phyloP scores from a whole-genome alignment of 306 rosid genomes.

The Sophora flavescens region DNA sequence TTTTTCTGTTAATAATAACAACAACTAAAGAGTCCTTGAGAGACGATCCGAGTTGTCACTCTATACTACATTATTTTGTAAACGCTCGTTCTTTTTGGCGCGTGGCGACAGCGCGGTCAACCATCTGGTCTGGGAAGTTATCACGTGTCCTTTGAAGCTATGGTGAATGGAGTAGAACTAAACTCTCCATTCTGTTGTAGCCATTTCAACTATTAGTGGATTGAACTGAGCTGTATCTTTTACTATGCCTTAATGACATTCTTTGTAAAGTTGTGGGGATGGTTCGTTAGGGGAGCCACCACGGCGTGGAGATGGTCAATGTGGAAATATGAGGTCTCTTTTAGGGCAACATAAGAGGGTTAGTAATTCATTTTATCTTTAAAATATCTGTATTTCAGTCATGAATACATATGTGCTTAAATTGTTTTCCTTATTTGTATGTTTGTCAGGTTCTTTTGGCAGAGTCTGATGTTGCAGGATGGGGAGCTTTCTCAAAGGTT shows the following conservation, averaged over 20 bases:
- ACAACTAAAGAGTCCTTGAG: too few species aligned
- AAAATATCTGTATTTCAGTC: background rate
- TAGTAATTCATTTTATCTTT: slow-evolving; percentile 42
- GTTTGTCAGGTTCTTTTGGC: slow-evolving; percentile 76
- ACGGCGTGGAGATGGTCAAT: slow-evolving; percentile 73
- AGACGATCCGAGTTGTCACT: too few species aligned
- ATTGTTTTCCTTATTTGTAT: slow-evolving; percentile 31
- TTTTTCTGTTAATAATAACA: too few species aligned
- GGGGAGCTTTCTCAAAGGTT: slow-evolving; percentile 98
- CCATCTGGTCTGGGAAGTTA: background rate
- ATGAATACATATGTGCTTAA: slow-evolving; percentile 24
- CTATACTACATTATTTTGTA: too few species aligned
- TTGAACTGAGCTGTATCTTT: background rate
- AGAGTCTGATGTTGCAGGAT: slow-evolving; percentile 83
- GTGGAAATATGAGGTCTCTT: slow-evolving; percentile 90
- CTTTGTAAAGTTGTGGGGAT: slow-evolving; percentile 79
- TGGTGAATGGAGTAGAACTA: background rate
- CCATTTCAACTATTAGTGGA: background rate
- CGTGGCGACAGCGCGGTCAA: slow-evolving; percentile 66
- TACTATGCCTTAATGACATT: background rate
- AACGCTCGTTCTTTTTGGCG: slow-evolving; percentile 84
- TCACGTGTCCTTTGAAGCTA: too few species aligned
- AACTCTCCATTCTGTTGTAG: background rate
- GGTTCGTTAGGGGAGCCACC: slow-evolving; percentile 82
- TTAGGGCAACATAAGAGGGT: slow-evolving; percentile 84